phyloP scores from a whole-genome alignment of 352 stramenopile genomes.

The Pythium chondricola region DNA sequence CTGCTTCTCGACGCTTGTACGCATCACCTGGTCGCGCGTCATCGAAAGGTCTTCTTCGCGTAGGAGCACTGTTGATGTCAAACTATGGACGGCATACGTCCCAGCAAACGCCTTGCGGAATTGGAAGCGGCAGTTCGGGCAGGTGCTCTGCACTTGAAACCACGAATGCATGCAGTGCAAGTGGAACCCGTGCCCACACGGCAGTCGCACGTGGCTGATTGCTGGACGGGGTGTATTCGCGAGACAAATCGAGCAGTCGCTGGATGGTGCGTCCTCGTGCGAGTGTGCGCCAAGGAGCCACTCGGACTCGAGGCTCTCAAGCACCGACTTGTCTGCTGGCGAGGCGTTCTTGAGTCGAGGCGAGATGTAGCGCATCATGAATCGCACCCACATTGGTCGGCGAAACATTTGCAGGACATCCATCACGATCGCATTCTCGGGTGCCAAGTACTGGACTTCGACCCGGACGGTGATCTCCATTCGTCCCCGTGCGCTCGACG shows the following conservation, averaged over 20 bases:
- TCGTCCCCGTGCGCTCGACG: neutral
- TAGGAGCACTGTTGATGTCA: constrained; percentile 41
- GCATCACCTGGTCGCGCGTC: constrained; percentile 18
- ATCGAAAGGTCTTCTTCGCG: constrained; percentile 15
- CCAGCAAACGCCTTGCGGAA: constrained; percentile 54
- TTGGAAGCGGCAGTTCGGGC: constrained; percentile 90
- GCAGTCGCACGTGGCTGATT: constrained; percentile 50
- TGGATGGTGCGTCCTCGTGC: neutral
- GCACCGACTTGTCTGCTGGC: constrained; percentile 29
- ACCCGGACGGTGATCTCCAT: constrained; percentile 49
- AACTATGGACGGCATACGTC: constrained; percentile 38
- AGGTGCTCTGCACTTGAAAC: constrained; percentile 87
- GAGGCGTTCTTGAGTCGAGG: constrained; percentile 60
- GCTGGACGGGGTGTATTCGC: constrained; percentile 37
- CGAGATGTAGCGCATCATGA: constrained; percentile 52
- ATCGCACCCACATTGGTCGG: constrained; percentile 43
- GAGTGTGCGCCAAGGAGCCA: constrained; percentile 11
- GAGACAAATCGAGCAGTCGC: constrained; percentile 85
- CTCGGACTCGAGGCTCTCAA: constrained; percentile 27
- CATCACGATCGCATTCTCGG: constrained; percentile 28
- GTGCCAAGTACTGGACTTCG: constrained; percentile 55
- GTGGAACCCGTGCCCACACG: constrained; percentile 91
- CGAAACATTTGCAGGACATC: constrained; percentile 58
- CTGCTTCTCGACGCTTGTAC: constrained; percentile 24
- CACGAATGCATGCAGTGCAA: constrained; percentile 88